Conservation (phyloP, 306 rosid genomes). For the Sophora flavescens region DNA sequence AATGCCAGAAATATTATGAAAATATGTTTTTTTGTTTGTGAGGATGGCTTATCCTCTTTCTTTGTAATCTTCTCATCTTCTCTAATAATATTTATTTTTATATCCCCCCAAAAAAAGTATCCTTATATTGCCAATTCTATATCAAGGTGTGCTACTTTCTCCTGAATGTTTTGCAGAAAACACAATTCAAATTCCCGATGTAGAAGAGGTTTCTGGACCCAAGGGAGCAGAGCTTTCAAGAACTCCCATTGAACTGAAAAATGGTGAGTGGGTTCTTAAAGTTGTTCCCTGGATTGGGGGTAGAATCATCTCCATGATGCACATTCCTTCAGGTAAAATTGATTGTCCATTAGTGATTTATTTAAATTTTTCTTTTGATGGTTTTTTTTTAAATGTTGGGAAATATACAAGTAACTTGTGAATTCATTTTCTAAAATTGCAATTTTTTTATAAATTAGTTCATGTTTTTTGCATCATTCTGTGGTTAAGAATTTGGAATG, state of each 20-base stretch:
- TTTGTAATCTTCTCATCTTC: background rate
- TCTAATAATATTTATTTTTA: no score
- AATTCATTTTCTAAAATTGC: background rate
- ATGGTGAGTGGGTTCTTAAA: conserved; percentile 73
- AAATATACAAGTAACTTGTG: conserved; percentile 14
- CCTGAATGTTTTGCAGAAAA: conserved; percentile 59
- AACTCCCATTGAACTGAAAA: conserved; percentile 82
- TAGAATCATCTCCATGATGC: conserved; percentile 87
- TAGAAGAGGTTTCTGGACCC: conserved; percentile 65
- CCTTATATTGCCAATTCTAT: conserved; percentile 6
- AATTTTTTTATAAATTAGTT: background rate
- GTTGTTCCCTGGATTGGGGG: conserved; percentile 97
- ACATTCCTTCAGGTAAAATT: conserved; percentile 80
- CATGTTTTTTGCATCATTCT: background rate
- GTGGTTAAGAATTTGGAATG: conserved; percentile 12
- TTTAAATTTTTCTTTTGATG: background rate
- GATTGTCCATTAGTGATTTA: conserved; percentile 32
- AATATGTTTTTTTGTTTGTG: background rate
- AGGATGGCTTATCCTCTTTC: background rate
- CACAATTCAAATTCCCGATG: conserved; percentile 73
- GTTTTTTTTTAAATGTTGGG: conserved; percentile 1
- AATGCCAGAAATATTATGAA: background rate
- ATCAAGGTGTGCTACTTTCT: conserved; percentile 36
- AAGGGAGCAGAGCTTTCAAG: conserved; percentile 70
- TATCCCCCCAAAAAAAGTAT: background rate